Evolutionary conservation across 345 rosid genomes (phyloP).

Genomic region (Eucalyptus dawsonii): DNA sequence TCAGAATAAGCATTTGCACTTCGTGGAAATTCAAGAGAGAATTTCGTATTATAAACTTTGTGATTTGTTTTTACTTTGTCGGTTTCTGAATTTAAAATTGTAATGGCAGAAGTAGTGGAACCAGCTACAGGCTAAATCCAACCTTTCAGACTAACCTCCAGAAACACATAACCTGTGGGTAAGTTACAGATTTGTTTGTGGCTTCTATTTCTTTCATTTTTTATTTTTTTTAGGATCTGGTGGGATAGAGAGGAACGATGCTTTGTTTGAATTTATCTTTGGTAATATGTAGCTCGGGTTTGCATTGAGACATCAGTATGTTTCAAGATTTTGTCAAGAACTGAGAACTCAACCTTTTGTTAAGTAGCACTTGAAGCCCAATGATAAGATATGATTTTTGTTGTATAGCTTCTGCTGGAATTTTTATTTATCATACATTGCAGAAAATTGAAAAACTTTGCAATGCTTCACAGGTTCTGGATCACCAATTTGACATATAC

Average conservation of each 20-base stretch:
- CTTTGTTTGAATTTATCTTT: neutral
- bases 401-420: neutral
- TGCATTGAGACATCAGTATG: neutral
- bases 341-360: neutral
- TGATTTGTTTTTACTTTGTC: neutral
- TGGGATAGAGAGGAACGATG: neutral
- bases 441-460: neutral
- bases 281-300: neutral
- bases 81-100: neutral
- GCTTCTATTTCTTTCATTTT: neutral
- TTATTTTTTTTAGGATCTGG: neutral
- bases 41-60: neutral
- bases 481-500: neutral
- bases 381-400: neutral
- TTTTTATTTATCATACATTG: neutral
- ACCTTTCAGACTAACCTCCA: constrained; percentile 70
- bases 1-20: neutral
- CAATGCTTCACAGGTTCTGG: neutral
- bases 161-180: constrained; percentile 71
- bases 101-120: constrained; percentile 53
- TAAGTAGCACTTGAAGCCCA: neutral
- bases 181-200: neutral
- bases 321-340: neutral
- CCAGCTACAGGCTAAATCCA: constrained; percentile 51
- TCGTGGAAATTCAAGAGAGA: neutral